Evolutionary conservation across 2,329 filamentous ascomycete species (phyloP), one percentile per base, ranked within the genome.

Genomic region (Blumeria hordei): DNA sequence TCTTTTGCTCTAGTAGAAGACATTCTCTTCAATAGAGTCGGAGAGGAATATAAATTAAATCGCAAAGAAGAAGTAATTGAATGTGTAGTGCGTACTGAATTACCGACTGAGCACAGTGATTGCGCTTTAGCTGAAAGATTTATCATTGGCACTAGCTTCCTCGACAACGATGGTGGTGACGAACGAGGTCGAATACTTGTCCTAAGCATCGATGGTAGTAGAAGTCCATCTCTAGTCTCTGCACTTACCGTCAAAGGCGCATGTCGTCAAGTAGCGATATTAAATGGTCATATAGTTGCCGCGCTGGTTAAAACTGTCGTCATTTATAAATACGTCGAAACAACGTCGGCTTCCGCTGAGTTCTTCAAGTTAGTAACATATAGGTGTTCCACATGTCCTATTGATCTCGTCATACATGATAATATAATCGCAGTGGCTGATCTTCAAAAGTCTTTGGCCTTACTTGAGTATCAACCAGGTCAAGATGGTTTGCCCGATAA

Each of bases 1-100:
- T 80, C 81, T n/a, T 85, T 98, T 64, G 83, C 83, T 62, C 75
- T 98, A 1, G 88, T 93, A 0, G 90, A 98, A 62, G 92, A 96
- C 64, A 79, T 95, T 36, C 72, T 86, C 16, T 94, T 96, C 67
- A 79, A 84, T 57, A 76, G 83, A 54, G 72, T 95, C 0, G 86
- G 78, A 0, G 68, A 83, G 60, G 77, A 80, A 0, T 82, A 85
- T 58, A 66, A 74, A 6, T 69, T 96, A 8, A 70, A 76, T 35
- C 67, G 72, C 45, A 71, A 76, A 12, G 66, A 67, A 1, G 92
- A 98, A 67, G 70, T 96, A 49, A 78, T 95, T 3, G 92, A 96
- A 67, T 81, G 83, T 58, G 81, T 94, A 7, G 80, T 93, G 56
- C 78, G 85, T 36, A 81, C 85, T 6, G 77, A 86, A 60, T 72